Conservation (phyloP, 140 eudicot genomes). For the Erigeron philadelphicus region DNA sequence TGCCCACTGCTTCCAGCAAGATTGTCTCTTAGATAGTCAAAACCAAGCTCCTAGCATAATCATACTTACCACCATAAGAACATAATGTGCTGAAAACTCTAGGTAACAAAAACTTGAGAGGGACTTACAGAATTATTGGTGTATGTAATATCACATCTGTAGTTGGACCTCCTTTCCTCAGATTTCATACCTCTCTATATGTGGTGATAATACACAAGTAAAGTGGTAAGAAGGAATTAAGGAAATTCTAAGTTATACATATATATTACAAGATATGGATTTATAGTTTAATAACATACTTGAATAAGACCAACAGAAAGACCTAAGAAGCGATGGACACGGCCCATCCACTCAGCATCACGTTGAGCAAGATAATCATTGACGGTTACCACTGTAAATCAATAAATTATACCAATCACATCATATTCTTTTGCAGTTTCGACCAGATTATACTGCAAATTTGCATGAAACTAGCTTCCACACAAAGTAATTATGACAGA, state of each 20-base stretch:
- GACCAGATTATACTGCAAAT: background rate
- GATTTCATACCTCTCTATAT: constrained; percentile 81
- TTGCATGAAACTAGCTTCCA: constrained; percentile 7
- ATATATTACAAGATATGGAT: constrained; percentile 7
- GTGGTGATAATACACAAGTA: constrained; percentile 6
- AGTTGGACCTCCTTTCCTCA: constrained; percentile 66
- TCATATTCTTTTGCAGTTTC: background rate
- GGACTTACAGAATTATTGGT: constrained; percentile 81
- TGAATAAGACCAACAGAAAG: constrained; percentile 97
- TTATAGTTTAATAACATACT: constrained; percentile 37
- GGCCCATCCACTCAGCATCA: constrained; percentile 99
- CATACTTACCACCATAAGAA: constrained; percentile 14
- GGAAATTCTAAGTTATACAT: constrained; percentile 7
- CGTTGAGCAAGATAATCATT: constrained; percentile 98
- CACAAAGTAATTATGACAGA: background rate
- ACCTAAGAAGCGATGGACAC: constrained; percentile 94
- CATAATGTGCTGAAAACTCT: background rate
- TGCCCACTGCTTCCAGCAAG: constrained; percentile 69
- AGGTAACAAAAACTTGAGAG: constrained; percentile 9
- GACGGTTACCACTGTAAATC: constrained; percentile 80
- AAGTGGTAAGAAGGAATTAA: too few relatives aligned
- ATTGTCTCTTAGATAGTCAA: constrained; percentile 96
- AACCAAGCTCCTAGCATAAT: constrained; percentile 85
- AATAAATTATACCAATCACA: constrained; percentile 8
- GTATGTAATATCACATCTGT: constrained; percentile 87